A percentile compares a stretch with the other conserved stretches of the same genome.
Conservation (phyloP, 352 stramenopile genomes). For the Thraustotheca clavata region DNA sequence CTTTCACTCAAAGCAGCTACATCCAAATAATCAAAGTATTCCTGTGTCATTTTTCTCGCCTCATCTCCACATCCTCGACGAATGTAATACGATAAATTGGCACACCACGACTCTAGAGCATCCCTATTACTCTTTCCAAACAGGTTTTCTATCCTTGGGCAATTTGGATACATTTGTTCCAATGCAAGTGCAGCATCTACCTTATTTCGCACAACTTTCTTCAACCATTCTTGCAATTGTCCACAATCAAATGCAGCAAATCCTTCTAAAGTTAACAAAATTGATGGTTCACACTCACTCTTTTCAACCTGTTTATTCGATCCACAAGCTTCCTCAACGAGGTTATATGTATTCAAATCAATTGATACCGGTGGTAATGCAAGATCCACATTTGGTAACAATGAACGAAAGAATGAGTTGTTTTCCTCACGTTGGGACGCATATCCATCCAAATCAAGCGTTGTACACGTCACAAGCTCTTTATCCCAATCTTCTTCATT, state of each 20-base stretch:
- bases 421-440: conserved; percentile 10
- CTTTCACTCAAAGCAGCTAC: background rate
- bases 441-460: background rate
- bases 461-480: background rate
- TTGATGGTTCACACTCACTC: too few species aligned
- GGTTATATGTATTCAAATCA: too few species aligned
- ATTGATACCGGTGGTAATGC: background rate
- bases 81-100: conserved; percentile 60
- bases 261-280: conserved; percentile 24
- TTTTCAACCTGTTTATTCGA: too few species aligned
- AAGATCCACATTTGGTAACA: background rate
- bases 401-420: conserved; percentile 18
- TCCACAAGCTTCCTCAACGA: too few species aligned
- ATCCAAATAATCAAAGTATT: conserved; percentile 40
- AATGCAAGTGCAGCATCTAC: conserved; percentile 37
- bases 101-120: conserved; percentile 62
- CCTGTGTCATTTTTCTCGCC: conserved; percentile 69
- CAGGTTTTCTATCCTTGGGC: too few species aligned
- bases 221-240: conserved; percentile 64
- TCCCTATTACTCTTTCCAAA: conserved; percentile 25
- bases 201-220: conserved; percentile 44
- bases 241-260: conserved; percentile 63
- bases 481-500: conserved; percentile 20
- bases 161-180: too few species aligned
- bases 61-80: conserved; percentile 57